Conservation (phyloP, 1,284 basidiomycete species). For the Irpex sp. region DNA sequence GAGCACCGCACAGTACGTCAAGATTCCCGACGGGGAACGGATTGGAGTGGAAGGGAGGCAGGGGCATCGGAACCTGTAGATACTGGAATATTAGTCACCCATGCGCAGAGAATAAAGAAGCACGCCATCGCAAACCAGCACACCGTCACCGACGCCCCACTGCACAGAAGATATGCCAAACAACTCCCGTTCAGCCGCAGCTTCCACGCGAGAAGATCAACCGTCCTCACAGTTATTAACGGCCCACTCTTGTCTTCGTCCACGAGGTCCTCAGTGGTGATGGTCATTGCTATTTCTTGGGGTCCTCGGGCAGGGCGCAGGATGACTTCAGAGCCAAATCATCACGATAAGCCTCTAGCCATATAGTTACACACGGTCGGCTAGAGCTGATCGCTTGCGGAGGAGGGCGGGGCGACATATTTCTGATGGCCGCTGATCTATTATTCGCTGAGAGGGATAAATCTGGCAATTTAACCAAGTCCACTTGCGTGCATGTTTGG, state of each 20-base stretch:
- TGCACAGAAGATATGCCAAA: slow-evolving; percentile 20
- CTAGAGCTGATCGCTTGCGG: too few relatives aligned
- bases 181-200: neutral
- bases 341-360: too few relatives aligned
- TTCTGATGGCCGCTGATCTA: too few relatives aligned
- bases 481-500: too few relatives aligned
- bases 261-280: slow-evolving; percentile 13
- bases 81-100: slow-evolving; percentile 71
- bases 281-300: neutral
- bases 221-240: neutral
- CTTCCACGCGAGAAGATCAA: neutral
- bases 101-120: slow-evolving; percentile 72
- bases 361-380: too few relatives aligned
- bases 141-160: slow-evolving; percentile 60
- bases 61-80: slow-evolving; percentile 60
- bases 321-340: slow-evolving; percentile 52
- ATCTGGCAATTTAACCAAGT: too few relatives aligned
- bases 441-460: too few relatives aligned
- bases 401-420: too few relatives aligned
- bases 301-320: slow-evolving; percentile 11
- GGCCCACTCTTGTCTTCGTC: neutral
- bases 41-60: slow-evolving; percentile 52
- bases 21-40: slow-evolving; percentile 61
- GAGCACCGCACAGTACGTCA: slow-evolving; percentile 64
- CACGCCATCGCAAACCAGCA: slow-evolving; percentile 72